Conservation (phyloP, 1,284 basidiomycete species). For the Exobasidium cylindrosporum region DNA sequence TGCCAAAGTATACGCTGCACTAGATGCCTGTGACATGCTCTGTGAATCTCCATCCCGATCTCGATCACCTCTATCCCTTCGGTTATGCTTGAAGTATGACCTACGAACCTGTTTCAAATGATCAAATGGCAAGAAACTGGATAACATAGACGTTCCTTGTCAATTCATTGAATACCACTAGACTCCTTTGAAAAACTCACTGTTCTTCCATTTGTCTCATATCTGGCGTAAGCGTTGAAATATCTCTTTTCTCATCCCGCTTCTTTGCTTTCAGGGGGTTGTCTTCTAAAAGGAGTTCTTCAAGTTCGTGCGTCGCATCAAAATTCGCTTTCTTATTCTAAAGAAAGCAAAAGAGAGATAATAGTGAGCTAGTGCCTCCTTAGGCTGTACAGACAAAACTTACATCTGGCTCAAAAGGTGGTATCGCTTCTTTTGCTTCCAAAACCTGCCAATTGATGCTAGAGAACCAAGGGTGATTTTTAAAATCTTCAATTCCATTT, state of each 20-base stretch:
- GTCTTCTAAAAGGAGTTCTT: slow-evolving; percentile 90
- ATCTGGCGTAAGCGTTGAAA: slow-evolving; percentile 77
- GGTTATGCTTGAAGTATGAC: slow-evolving; percentile 33
- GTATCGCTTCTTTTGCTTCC: slow-evolving; percentile 68
- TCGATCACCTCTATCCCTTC: slow-evolving; percentile 5
- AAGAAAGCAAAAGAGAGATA: neutral
- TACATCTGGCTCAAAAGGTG: slow-evolving; percentile 84
- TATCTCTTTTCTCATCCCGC: slow-evolving; percentile 82
- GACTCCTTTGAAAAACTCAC: too few species aligned
- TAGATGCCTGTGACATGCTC: slow-evolving; percentile 30
- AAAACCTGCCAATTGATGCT: slow-evolving; percentile 81
- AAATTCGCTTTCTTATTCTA: slow-evolving; percentile 95
- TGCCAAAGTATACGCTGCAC: slow-evolving; percentile 30
- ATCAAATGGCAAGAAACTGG: slow-evolving; percentile 48
- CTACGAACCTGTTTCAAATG: slow-evolving; percentile 44
- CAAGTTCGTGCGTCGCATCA: slow-evolving; percentile 96
- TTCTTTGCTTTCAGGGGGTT: slow-evolving; percentile 94
- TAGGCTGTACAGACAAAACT: slow-evolving; percentile 13
- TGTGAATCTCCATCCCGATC: slow-evolving; percentile 18
- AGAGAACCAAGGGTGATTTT: slow-evolving; percentile 80
- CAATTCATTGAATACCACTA: too few species aligned
- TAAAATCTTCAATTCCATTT: slow-evolving; percentile 65
- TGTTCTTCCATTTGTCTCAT: slow-evolving; percentile 98
- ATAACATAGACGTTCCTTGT: too few species aligned
- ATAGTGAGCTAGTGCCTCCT: neutral